Evolutionary conservation across 495 filamentous ascomycete genomes (phyloP).

Genomic region (Aspergillus sclerotioniger): DNA sequence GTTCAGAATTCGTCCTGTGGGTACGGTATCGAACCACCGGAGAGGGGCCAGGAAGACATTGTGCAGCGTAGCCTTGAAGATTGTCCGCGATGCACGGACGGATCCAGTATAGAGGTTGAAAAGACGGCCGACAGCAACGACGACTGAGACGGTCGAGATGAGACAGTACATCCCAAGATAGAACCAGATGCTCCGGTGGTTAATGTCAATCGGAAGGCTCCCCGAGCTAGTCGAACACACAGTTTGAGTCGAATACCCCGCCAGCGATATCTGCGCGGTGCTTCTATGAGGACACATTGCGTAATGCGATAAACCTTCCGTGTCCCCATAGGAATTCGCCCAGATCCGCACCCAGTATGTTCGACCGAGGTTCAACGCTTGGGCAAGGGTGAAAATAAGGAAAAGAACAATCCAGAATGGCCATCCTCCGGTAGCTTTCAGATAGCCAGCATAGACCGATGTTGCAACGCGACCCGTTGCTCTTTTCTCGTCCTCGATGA

Average conservation of each 20-base stretch:
- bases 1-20: constrained; percentile 74
- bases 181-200: neutral
- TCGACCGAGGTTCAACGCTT: constrained; percentile 15
- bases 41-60: constrained; percentile 68
- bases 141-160: neutral
- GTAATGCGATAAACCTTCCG: neutral
- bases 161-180: neutral
- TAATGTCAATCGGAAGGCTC: neutral
- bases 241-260: neutral
- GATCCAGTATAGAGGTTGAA: neutral
- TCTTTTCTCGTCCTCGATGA: constrained; percentile 69
- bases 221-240: neutral
- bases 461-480: constrained; percentile 64
- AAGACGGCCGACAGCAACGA: neutral
- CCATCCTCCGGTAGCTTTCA: constrained; percentile 63
- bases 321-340: constrained; percentile 39
- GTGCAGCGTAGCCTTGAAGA: constrained; percentile 64
- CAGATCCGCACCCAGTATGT: constrained; percentile 69
- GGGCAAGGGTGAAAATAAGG: constrained; percentile 47
- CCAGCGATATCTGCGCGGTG: neutral
- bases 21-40: constrained; percentile 79
- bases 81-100: constrained; percentile 57
- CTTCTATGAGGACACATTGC: neutral
- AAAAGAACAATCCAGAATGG: constrained; percentile 57
- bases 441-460: constrained; percentile 61